These are phyloP conservation scores for Anacardium occidentale DNA, from an alignment of 345 rosid species.

Conservation along the genomic window DNA sequence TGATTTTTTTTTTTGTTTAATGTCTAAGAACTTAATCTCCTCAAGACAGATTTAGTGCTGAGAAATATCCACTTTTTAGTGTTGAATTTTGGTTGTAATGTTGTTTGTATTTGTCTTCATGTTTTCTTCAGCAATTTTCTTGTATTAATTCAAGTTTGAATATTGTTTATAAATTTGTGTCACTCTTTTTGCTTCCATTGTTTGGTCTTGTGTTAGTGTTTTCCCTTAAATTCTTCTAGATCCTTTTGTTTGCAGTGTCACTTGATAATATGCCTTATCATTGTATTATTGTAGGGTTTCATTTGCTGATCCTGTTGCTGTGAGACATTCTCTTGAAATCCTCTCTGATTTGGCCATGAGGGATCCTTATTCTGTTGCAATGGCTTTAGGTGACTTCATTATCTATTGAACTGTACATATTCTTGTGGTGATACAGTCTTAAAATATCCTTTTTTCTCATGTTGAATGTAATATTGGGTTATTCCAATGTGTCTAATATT, in stretches of 20 bases:
- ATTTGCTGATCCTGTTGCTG: conserved; percentile 98
- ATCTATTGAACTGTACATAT: neutral
- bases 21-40: neutral
- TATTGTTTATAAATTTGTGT: neutral
- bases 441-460: neutral
- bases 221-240: neutral
- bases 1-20: too few species aligned
- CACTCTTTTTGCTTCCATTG: neutral
- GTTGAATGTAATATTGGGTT: neutral
- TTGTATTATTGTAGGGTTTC: conserved; percentile 56
- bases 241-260: neutral
- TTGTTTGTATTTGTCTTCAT: neutral
- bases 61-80: neutral
- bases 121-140: neutral
- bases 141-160: neutral
- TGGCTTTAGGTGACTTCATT: conserved; percentile 72
- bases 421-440: conserved; percentile 1
- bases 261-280: neutral
- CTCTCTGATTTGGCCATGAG: conserved; percentile 74
- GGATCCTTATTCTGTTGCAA: conserved; percentile 94
- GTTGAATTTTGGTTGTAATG: neutral
- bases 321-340: conserved; percentile 94
- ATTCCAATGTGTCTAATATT: conserved; percentile 21
- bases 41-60: neutral
- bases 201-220: neutral